phyloP scores from a whole-genome alignment of 164 flowering plant species.

The Brasenia schreberi region DNA sequence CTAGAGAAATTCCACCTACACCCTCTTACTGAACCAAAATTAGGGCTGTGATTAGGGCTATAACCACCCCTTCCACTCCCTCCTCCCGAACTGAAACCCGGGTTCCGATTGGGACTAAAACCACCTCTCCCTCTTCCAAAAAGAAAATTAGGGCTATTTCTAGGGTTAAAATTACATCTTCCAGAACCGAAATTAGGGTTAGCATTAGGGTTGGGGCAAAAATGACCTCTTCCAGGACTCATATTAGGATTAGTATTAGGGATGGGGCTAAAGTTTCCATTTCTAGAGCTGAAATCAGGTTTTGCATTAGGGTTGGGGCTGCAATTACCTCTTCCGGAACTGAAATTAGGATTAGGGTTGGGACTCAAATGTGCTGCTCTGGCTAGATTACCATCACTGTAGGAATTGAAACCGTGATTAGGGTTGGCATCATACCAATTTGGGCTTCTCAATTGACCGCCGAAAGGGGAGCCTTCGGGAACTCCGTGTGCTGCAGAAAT shows the following conservation, averaged over 20 bases:
- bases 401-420: neutral
- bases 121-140: neutral
- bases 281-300: neutral
- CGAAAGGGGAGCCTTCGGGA: neutral
- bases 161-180: neutral
- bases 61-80: slow-evolving; percentile 7
- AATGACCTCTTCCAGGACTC: neutral
- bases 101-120: neutral
- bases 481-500: neutral
- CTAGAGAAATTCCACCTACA: slow-evolving; percentile 3
- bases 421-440: neutral
- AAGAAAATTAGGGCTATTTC: neutral
- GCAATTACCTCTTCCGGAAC: neutral
- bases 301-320: neutral
- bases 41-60: neutral
- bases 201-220: neutral
- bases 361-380: neutral
- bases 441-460: neutral
- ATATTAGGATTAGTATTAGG: neutral
- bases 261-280: neutral
- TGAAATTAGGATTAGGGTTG: neutral
- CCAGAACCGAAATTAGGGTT: neutral
- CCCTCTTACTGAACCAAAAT: neutral
- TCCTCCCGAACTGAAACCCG: neutral
- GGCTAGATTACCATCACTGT: neutral